These are phyloP conservation scores for Pythium brassicae DNA, from an alignment of 352 stramenopile genomes.

Conservation along the genomic window DNA sequence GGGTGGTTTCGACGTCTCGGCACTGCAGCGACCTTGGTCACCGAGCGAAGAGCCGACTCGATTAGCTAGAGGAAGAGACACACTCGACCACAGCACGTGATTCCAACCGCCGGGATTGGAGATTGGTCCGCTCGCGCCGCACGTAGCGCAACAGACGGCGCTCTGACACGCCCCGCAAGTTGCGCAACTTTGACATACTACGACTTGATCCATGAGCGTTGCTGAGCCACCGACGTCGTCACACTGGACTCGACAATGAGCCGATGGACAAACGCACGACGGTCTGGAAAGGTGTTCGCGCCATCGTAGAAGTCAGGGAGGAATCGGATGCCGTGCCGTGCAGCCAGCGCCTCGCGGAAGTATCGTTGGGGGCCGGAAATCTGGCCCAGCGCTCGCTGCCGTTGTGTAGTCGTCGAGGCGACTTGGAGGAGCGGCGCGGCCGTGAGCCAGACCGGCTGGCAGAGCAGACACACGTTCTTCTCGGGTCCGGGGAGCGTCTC, in stretches of 20 bases:
- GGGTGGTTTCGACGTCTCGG: too few relatives aligned
- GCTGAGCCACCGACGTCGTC: not conserved
- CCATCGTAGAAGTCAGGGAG: conserved; percentile 7
- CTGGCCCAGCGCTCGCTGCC: not conserved
- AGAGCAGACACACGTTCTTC: not conserved
- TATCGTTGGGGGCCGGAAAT: not conserved
- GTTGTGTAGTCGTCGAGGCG: not conserved
- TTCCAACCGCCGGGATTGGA: too few relatives aligned
- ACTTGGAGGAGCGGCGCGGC: not conserved
- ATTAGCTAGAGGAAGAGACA: too few relatives aligned
- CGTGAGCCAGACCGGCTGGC: not conserved
- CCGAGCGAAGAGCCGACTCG: too few relatives aligned
- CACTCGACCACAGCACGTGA: too few relatives aligned
- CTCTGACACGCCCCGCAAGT: too few relatives aligned
- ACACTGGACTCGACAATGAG: not conserved
- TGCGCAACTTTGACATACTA: too few relatives aligned
- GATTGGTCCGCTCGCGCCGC: too few relatives aligned
- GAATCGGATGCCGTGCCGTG: not conserved
- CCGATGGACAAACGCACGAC: not conserved
- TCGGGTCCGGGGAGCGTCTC: not conserved
- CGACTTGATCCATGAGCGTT: too few relatives aligned
- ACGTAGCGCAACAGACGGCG: too few relatives aligned
- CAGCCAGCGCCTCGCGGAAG: not conserved
- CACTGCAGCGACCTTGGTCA: too few relatives aligned
- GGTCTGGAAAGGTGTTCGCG: not conserved